Percentiles rank a stretch among this genome's conserved stretches.
Conservation (phyloP, 306 rosid species). For the Pyrus betulifolia region DNA sequence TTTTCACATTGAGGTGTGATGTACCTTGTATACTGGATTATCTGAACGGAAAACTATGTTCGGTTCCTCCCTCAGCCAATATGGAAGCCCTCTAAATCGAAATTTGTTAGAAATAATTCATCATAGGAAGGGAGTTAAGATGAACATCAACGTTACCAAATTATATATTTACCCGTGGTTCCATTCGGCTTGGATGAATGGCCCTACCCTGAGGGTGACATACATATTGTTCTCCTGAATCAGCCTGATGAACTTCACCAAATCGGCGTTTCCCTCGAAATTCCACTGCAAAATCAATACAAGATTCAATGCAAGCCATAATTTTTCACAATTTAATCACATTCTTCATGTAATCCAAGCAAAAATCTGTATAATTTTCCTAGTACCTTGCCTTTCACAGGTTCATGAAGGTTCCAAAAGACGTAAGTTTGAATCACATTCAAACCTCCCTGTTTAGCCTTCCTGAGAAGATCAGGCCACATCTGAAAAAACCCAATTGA, state of each 20-base stretch:
- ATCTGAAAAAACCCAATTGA: constrained; percentile 26
- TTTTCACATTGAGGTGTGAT: background rate
- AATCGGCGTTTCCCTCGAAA: constrained; percentile 56
- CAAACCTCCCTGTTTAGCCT: constrained; percentile 75
- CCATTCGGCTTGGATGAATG: constrained; percentile 98
- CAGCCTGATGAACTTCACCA: constrained; percentile 60
- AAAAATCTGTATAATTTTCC: background rate
- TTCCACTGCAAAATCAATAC: constrained; percentile 29
- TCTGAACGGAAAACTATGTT: constrained; percentile 55
- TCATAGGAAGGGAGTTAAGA: background rate
- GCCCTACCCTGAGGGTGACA: constrained; percentile 69
- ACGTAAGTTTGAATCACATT: constrained; percentile 85
- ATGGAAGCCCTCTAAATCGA: constrained; percentile 78
- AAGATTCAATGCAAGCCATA: background rate
- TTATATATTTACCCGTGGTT: constrained; percentile 65
- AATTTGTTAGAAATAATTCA: background rate
- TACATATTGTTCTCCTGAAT: constrained; percentile 47
- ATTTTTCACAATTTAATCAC: background rate
- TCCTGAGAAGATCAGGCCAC: constrained; percentile 66
- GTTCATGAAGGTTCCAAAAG: constrained; percentile 88
- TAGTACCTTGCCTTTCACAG: constrained; percentile 56
- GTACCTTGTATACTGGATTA: constrained; percentile 69
- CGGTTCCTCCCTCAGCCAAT: constrained; percentile 80
- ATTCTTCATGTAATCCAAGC: background rate
- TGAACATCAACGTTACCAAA: background rate